phyloP scores from a whole-genome alignment of 306 rosid genomes.

The Acacia acuminata region DNA sequence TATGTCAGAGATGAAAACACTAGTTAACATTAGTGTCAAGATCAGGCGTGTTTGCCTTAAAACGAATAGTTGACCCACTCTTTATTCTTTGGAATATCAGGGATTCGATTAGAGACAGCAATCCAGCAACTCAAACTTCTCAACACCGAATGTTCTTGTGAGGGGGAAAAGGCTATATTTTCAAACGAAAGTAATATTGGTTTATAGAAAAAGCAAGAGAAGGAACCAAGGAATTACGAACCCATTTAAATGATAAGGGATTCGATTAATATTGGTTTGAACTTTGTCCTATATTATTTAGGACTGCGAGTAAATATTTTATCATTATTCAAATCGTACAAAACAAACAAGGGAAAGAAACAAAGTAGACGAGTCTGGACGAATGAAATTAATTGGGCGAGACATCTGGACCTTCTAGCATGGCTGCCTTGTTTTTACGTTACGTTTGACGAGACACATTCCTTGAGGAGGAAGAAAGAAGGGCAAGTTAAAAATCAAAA shows the following conservation, averaged over 20 bases:
- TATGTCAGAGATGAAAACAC: neutral
- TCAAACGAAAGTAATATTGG: neutral
- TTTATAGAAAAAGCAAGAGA: neutral
- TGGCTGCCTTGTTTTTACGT: too few species aligned
- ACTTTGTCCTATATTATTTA: too few species aligned
- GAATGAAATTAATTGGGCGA: neutral
- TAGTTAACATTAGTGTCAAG: neutral
- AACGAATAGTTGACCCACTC: conserved; percentile 11
- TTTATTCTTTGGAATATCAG: neutral
- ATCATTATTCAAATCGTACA: neutral
- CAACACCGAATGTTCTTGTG: too few species aligned
- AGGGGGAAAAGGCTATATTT: neutral
- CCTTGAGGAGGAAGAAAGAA: neutral
- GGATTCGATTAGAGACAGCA: neutral
- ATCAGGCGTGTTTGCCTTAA: neutral
- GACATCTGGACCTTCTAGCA: conserved; percentile 17
- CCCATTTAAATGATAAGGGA: neutral
- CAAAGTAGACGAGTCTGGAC: neutral
- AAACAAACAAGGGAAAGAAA: conserved; percentile 6
- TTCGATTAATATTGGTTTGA: too few species aligned
- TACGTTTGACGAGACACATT: neutral
- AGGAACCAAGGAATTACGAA: neutral
- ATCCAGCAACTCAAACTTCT: neutral
- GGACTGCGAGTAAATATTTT: too few species aligned
- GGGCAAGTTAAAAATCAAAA: neutral